Base-by-base conservation (phyloP, 192 early-diverging fungal species). In the Backusella macrospora region DNA sequence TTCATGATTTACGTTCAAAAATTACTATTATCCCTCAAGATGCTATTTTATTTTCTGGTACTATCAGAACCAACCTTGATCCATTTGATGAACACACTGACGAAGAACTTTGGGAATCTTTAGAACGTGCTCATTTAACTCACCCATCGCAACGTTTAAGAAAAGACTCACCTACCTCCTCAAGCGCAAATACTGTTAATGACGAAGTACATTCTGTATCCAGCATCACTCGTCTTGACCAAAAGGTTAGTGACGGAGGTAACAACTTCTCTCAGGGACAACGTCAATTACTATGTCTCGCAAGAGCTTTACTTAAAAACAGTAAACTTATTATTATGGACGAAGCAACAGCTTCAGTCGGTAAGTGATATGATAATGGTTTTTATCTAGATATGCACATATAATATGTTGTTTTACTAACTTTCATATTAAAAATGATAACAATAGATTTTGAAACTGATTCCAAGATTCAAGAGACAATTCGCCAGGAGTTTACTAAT, bases 301-400 rank as follows among this genome's bases (percentile, higher is more conserved):
- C 92, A 8, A 83, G 93, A 21, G 92, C 93, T 21, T 82, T 95
- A 65, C 73, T 95, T 13, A 75, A 86, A 16, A 81, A 85, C 55
- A 76, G 64, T 62, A 71, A 71, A 0, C 73, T 94, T 37, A 88
- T 96, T 68, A 85, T 96, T 47, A 85, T 95, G 85, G 92, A 96
- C 73, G 94, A 96, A 78, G 96, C 96, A 2, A 98, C 97, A 0
- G 95, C 95, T 5, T 88, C 87, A 1, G 94, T 98, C 0, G 29
- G 29, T 34, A 34, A 34, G 29, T 34, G 2, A 2, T 2, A 34
- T 34, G 29, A 34, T 34, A 34, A 34, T 34, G 29, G 29, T 34
- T 46, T 4, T 65, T 29, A 52, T 9, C 0, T 55, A 18, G 3
- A 21, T 62, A 47, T 42, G 15, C 38, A 18, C 38, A 8, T 8